Evolutionary conservation across 345 rosid species (phyloP), one percentile per base, ranked within the genome.

Genomic region (Litchi chinensis): DNA sequence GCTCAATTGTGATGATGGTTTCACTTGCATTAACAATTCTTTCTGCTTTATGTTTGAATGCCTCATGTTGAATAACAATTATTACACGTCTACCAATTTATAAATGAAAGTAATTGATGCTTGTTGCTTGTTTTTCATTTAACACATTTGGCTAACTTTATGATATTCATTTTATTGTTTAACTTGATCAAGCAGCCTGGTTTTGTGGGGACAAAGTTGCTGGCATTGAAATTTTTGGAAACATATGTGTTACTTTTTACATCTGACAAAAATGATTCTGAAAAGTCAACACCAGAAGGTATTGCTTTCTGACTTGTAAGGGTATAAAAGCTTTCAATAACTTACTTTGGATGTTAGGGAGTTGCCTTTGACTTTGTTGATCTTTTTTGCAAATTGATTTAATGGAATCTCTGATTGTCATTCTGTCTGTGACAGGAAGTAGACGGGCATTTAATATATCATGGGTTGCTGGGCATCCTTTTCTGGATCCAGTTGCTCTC

Each of bases 201-300:
- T 73, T 77, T 82, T 63, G 83, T 93, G 69, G 91, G 97, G 73
- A 87, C 85, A 73, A 90, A 81, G 89, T 79, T 96, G 90, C 83
- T 90, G 86, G 93, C 97, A 40, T 83, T 94, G 81, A 96, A 94
- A 86, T 96, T 94, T 85, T 86, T 96, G 97, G 97, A 96, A 86
- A 94, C 83, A 11, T 89, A 84, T 81, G 76, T 96, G 69, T 84
- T 94, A 78, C 93, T 90, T 68, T 96, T 96, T 85, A 90, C 97
- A 68, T 75, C 93, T 39, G 94, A 94, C 77, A 79, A 84, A 79
- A 83, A 80, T 85, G 94, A 93, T 76, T 80, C 87, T 79, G 96
- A 87, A 77, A 87, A 83, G 69, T 56, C 69, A 70, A 77, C 79
- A 67, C 40, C 65, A 10, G 93, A 90, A 96, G 99, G 99, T 96